Base-by-base conservation (phyloP, 2,329 filamentous ascomycete genomes). In the Colletotrichum lini region DNA sequence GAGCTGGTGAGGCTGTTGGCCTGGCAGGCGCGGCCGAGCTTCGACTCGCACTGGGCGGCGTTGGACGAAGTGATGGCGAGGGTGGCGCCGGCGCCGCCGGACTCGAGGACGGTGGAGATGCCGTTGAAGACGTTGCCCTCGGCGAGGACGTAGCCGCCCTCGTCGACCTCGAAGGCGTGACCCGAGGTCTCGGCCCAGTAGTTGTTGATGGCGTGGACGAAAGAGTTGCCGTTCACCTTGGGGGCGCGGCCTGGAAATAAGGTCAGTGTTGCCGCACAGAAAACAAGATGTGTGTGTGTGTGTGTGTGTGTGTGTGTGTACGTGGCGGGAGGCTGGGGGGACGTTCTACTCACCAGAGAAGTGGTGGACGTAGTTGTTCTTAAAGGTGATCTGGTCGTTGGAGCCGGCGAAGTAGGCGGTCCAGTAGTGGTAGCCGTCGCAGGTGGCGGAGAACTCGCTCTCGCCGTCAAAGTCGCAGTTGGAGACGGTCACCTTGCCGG, bases 171-270 rank as follows among this genome's bases (percentile, higher is more conserved):
- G 77, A 90, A 90, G 21, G 87, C 86, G 79, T 91, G 89, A 54
- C 85, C 86, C 23, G 80, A 77, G 78, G 85, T 87, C 76, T 85
- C 82, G 77, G 88, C 83, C 82, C 84, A 90, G 84, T 87, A 89
- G 84, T 90, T 91, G 85, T 90, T 90, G 78, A 90, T 86, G 59
- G 86, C 88, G 79, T 91, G 89, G 66, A 91, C 79, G 26, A 84
- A 81, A 59, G 89, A 84, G 66, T 88, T 88, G 79, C 87, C 87
- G 45, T 83, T 83, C 44, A 91, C 82, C 82, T 90, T 90, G 75
- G 88, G 89, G 21, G 82, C 81, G 71, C 89, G 88, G 70, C 89
- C 57, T 60, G 23, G 5, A 15, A 4, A 18, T 2, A 3, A 6
- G 23, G 23, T 60, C 9, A 60, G 57, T 9, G 30, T 47, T 15